These are phyloP conservation scores for Narthecium ossifragum DNA, from an alignment of 106 monocot species.

Conservation along the genomic window DNA sequence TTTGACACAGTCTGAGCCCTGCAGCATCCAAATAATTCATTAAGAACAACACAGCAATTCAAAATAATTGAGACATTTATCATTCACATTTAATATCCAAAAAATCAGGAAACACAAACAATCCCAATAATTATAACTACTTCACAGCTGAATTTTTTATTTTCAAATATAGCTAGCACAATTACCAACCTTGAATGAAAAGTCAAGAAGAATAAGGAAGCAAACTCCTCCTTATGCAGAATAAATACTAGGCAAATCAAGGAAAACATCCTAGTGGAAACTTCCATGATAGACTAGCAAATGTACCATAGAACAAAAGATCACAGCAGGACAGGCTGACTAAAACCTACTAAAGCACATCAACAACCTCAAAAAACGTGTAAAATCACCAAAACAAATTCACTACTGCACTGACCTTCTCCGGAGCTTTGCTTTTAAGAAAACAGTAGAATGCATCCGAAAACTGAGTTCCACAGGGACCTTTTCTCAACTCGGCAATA, in stretches of 20 bases:
- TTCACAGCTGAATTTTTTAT: neutral
- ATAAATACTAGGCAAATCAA: neutral
- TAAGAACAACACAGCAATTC: neutral
- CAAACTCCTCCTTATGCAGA: no score
- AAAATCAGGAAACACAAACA: neutral
- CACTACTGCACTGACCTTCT: slow-evolving; percentile 53
- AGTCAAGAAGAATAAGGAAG: no score
- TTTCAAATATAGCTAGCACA: neutral
- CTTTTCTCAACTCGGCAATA: slow-evolving; percentile 66
- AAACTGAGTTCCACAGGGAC: slow-evolving; percentile 83
- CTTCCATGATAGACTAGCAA: no score
- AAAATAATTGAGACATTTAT: neutral
- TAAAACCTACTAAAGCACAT: neutral
- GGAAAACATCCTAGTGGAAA: no score
- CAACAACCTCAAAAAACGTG: neutral
- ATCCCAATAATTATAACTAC: no score
- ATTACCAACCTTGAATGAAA: neutral
- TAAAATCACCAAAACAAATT: neutral
- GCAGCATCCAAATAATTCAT: slow-evolving; percentile 6
- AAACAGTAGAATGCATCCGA: slow-evolving; percentile 88
- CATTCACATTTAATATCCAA: neutral
- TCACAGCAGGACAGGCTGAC: neutral
- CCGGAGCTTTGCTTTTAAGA: slow-evolving; percentile 77
- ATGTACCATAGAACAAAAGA: no score
- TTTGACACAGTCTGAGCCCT: slow-evolving; percentile 93